phyloP scores from a whole-genome alignment of 2,329 filamentous ascomycete species.

The Colletotrichum chlorophyti region DNA sequence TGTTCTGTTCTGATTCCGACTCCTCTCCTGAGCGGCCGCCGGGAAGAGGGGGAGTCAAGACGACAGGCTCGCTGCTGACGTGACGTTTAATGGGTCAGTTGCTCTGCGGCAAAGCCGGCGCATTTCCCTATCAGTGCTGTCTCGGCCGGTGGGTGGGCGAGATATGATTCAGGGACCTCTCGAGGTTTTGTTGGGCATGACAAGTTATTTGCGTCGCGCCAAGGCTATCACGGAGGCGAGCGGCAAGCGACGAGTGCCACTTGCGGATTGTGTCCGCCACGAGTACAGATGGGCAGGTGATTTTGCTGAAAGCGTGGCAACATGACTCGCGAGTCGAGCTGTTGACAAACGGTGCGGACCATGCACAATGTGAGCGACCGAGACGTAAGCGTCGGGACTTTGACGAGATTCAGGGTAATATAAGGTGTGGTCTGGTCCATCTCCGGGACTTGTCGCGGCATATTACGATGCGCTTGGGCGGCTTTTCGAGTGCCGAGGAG shows the following conservation, averaged over 20 bases:
- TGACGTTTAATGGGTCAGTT: conserved; percentile 17
- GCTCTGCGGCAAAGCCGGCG: conserved; percentile 17
- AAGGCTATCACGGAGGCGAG: conserved; percentile 5
- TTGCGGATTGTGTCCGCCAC: neutral
- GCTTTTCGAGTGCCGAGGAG: conserved; percentile 27
- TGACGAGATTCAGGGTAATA: conserved; percentile 27
- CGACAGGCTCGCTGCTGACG: conserved; percentile 1
- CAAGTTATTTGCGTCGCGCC: conserved; percentile 9
- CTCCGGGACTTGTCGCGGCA: conserved; percentile 27
- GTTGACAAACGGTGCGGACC: conserved; percentile 1
- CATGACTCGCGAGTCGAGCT: conserved; percentile 19
- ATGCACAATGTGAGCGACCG: conserved; percentile 23
- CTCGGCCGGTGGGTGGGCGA: conserved; percentile 13
- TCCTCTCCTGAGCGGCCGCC: conserved; percentile 17
- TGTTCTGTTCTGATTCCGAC: too few species aligned
- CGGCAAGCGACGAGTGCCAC: conserved; percentile 1
- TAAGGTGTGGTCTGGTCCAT: conserved; percentile 29
- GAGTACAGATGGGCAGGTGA: conserved; percentile 16
- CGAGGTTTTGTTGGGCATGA: conserved; percentile 18
- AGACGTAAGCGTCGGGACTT: conserved; percentile 12
- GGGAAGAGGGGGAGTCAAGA: neutral
- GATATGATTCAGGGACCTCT: conserved; percentile 24
- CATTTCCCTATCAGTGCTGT: conserved; percentile 10
- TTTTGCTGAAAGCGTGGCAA: neutral
- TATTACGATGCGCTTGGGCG: conserved; percentile 26